phyloP scores from a whole-genome alignment of 352 stramenopile species.

The Pythium insidiosum region DNA sequence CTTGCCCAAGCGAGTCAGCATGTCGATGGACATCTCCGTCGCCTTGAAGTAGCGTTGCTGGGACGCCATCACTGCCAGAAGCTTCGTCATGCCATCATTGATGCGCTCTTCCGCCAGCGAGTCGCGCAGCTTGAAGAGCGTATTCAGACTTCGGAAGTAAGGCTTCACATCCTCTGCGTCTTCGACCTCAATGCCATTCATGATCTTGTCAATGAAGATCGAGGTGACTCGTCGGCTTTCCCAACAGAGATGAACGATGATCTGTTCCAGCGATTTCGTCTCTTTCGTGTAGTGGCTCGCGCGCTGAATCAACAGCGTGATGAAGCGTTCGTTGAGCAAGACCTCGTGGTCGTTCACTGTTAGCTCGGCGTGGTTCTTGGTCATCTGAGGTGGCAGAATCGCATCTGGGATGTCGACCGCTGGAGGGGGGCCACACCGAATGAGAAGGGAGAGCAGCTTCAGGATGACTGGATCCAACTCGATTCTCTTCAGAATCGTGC shows the following conservation, averaged over 20 bases:
- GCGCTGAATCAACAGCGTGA: slow-evolving; percentile 67
- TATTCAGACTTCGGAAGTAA: slow-evolving; percentile 84
- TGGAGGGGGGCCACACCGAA: slow-evolving; percentile 62
- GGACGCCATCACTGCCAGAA: slow-evolving; percentile 73
- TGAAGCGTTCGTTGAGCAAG: slow-evolving; percentile 64
- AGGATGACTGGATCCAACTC: slow-evolving; percentile 62
- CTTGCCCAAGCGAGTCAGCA: slow-evolving; percentile 78
- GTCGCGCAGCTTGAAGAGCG: slow-evolving; percentile 72
- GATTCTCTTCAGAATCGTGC: slow-evolving; percentile 71
- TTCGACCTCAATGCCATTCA: slow-evolving; percentile 66
- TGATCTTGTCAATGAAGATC: slow-evolving; percentile 54
- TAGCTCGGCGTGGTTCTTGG: slow-evolving; percentile 60
- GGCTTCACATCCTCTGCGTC: slow-evolving; percentile 84
- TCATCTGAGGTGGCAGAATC: slow-evolving; percentile 46
- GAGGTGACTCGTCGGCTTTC: slow-evolving; percentile 53
- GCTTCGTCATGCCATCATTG: slow-evolving; percentile 54
- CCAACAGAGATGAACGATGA: slow-evolving; percentile 75
- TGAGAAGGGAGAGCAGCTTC: slow-evolving; percentile 64
- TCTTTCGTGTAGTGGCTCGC: slow-evolving; percentile 69
- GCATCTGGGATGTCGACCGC: slow-evolving; percentile 47
- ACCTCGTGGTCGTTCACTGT: slow-evolving; percentile 50
- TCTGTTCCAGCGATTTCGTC: slow-evolving; percentile 71
- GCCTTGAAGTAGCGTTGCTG: slow-evolving; percentile 85
- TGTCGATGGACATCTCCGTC: slow-evolving; percentile 80
- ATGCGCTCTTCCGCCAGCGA: slow-evolving; percentile 53